Evolutionary conservation across 306 rosid species (phyloP).

Genomic region (Canavalia gladiata): DNA sequence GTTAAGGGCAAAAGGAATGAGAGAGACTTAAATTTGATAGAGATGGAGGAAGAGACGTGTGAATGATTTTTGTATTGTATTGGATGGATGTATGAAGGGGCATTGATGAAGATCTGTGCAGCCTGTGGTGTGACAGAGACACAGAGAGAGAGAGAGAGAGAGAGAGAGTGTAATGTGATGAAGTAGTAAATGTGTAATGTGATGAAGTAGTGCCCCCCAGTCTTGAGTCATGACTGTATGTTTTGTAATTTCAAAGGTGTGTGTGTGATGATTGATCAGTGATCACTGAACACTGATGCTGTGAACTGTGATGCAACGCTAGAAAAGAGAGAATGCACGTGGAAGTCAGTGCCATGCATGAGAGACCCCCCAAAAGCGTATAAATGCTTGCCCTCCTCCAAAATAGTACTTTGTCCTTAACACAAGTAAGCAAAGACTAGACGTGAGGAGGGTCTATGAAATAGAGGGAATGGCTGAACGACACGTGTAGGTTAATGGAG

Average conservation of each 20-base stretch:
- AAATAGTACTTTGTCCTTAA: slow-evolving; percentile 42
- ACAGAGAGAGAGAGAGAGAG: too few species aligned
- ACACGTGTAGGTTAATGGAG: slow-evolving; percentile 29
- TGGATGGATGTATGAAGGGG: not conserved
- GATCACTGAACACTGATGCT: not conserved
- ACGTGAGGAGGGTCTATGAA: not conserved
- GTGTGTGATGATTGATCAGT: not conserved
- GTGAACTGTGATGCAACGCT: too few species aligned
- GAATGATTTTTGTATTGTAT: not conserved
- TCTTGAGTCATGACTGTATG: too few species aligned
- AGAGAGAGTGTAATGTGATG: too few species aligned
- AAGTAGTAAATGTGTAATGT: too few species aligned
- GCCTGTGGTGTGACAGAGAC: too few species aligned
- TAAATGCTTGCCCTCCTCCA: slow-evolving; percentile 40
- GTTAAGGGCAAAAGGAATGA: slow-evolving; percentile 79
- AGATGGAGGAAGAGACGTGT: slow-evolving; percentile 7
- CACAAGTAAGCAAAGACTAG: not conserved
- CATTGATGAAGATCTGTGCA: not conserved
- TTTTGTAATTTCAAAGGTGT: too few species aligned
- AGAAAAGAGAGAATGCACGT: slow-evolving; percentile 36
- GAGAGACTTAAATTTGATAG: slow-evolving; percentile 54
- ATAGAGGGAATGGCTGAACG: not conserved
- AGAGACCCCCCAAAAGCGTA: slow-evolving; percentile 45
- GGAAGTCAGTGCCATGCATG: slow-evolving; percentile 55
- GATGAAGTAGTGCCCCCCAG: too few species aligned